These are phyloP conservation scores for Mycena vulgaris DNA, from an alignment of 768 basidiomycete species.

Conservation along the genomic window DNA sequence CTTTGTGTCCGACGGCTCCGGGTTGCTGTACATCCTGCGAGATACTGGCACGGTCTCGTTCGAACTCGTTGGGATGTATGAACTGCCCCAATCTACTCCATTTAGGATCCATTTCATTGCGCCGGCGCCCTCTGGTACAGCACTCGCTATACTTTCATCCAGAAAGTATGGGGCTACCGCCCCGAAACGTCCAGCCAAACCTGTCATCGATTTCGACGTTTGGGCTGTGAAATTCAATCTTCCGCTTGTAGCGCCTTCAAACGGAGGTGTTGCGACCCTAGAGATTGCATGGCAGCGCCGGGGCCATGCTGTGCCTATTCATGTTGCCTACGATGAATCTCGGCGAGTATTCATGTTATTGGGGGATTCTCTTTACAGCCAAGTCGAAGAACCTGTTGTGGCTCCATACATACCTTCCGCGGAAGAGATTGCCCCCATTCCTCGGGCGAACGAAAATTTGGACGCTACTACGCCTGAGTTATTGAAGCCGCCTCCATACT, in stretches of 20 bases:
- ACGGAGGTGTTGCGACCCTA: constrained; percentile 54
- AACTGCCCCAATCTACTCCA: constrained; percentile 60
- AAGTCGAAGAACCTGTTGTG: constrained; percentile 49
- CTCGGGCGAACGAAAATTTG: constrained; percentile 71
- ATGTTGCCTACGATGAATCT: constrained; percentile 62
- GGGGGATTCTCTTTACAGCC: constrained; percentile 70
- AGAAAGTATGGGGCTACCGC: constrained; percentile 56
- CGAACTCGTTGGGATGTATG: constrained; percentile 67
- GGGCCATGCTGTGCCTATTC: constrained; percentile 80
- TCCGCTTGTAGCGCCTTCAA: constrained; percentile 51
- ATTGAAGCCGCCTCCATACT: constrained; percentile 83
- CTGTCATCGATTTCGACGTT: constrained; percentile 69
- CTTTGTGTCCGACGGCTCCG: constrained; percentile 80
- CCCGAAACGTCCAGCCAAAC: constrained; percentile 35
- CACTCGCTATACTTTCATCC: constrained; percentile 72
- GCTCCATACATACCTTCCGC: constrained; percentile 69
- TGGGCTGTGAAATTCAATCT: constrained; percentile 72
- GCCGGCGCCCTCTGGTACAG: constrained; percentile 54
- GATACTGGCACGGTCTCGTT: constrained; percentile 58
- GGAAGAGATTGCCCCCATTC: constrained; percentile 81
- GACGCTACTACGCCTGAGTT: constrained; percentile 55
- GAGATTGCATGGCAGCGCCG: constrained; percentile 79
- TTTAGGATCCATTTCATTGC: constrained; percentile 62
- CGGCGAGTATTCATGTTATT: constrained; percentile 68
- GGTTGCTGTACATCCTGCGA: constrained; percentile 74